Evolutionary conservation across 306 rosid species (phyloP).

Genomic region (Trichosanthes cucumerina): DNA sequence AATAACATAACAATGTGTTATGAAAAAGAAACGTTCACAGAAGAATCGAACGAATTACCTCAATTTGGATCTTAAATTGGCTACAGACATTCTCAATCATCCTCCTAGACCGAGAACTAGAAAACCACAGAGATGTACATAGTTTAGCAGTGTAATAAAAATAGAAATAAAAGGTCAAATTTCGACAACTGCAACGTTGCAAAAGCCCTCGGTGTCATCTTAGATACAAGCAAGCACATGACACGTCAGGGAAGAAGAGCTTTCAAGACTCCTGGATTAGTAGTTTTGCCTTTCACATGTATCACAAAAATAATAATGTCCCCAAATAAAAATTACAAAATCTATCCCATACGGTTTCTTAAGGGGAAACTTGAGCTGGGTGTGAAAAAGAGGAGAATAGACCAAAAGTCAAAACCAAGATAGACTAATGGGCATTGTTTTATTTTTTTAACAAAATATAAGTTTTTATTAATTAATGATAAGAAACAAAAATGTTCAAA

Average conservation of each 20-base stretch:
- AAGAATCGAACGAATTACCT: constrained; percentile 28
- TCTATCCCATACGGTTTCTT: neutral
- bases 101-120: constrained; percentile 69
- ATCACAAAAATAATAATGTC: neutral
- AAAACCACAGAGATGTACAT: constrained; percentile 12
- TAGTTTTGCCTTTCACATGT: neutral
- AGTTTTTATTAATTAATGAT: neutral
- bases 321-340: neutral
- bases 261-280: neutral
- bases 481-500: neutral
- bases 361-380: neutral
- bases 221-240: constrained; percentile 1
- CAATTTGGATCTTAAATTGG: constrained; percentile 59
- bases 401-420: neutral
- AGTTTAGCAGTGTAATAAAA: neutral
- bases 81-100: constrained; percentile 51
- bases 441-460: neutral
- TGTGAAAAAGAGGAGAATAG: neutral
- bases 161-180: constrained; percentile 6
- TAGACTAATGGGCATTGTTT: neutral
- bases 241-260: neutral
- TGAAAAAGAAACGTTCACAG: neutral
- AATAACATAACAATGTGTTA: neutral
- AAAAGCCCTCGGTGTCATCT: neutral
- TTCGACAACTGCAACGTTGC: neutral